A percentile compares a stretch with the other conserved stretches of the same genome.
Conservation (phyloP, 108 stramenopile species). For the Skeletonema grethae region DNA sequence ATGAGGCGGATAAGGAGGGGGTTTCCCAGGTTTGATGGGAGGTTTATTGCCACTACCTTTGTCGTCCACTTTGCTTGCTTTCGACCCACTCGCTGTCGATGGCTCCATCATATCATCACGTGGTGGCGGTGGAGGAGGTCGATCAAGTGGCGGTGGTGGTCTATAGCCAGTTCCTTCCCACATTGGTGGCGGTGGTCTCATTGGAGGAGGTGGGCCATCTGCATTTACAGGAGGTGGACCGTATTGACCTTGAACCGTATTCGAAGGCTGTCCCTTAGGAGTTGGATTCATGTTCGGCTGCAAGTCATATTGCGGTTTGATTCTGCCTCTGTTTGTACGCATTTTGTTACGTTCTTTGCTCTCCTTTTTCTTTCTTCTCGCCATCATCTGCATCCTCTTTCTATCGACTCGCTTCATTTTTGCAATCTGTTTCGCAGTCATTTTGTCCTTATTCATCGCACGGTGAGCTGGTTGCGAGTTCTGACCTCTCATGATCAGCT, state of each 20-base stretch:
- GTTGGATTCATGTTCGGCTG: neutral
- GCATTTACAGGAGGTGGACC: neutral
- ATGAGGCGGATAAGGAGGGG: neutral
- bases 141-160: neutral
- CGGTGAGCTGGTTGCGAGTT: neutral
- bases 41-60: neutral
- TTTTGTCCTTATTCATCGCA: neutral
- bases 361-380: neutral
- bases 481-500: neutral
- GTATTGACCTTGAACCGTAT: neutral
- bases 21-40: neutral
- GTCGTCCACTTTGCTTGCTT: neutral
- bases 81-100: neutral
- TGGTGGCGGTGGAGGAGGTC: neutral
- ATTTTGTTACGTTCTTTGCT: neutral
- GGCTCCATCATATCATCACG: neutral
- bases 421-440: neutral
- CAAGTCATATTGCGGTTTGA: neutral
- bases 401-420: neutral
- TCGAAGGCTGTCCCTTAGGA: neutral
- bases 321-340: neutral
- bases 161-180: conserved; percentile 1
- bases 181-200: neutral
- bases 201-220: neutral
- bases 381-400: neutral